These are phyloP conservation scores for Calonectria naviculata DNA, from an alignment of 2,329 filamentous ascomycete species.

Conservation along the genomic window DNA sequence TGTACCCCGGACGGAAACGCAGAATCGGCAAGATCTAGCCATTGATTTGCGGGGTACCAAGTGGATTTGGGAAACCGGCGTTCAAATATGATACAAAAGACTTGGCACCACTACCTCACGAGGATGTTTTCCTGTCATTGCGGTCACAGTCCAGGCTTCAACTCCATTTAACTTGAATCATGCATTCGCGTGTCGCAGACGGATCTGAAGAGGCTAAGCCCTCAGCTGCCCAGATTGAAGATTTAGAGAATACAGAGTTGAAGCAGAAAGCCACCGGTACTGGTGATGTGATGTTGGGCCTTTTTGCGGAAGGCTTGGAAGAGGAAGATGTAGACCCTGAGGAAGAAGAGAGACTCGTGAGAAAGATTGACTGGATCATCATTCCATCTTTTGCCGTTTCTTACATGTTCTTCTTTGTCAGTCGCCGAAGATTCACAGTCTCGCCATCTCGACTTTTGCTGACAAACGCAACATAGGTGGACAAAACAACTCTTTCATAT, in stretches of 20 bases:
- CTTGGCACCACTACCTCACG: too few species aligned
- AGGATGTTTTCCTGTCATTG: neutral
- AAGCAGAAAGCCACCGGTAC: neutral
- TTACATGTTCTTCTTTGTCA: constrained; percentile 8
- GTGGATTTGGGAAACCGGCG: neutral
- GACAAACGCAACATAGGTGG: neutral
- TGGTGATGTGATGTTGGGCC: neutral
- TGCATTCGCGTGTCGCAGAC: neutral
- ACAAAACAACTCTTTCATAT: neutral
- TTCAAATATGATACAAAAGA: neutral
- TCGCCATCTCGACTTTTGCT: too few species aligned
- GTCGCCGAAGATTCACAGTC: neutral
- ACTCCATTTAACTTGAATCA: neutral
- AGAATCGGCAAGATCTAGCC: neutral
- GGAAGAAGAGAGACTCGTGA: neutral
- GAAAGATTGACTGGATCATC: neutral
- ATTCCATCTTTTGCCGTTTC: neutral
- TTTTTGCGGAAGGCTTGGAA: neutral
- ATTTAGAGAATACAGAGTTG: neutral
- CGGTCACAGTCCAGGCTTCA: neutral
- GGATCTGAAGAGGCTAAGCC: neutral
- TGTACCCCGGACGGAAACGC: neutral
- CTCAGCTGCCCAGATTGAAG: neutral
- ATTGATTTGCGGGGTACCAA: neutral
- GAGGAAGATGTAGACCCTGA: neutral